Evolutionary conservation across 2,329 filamentous ascomycete species (phyloP).

Genomic region (Tolypocladium tropicale): DNA sequence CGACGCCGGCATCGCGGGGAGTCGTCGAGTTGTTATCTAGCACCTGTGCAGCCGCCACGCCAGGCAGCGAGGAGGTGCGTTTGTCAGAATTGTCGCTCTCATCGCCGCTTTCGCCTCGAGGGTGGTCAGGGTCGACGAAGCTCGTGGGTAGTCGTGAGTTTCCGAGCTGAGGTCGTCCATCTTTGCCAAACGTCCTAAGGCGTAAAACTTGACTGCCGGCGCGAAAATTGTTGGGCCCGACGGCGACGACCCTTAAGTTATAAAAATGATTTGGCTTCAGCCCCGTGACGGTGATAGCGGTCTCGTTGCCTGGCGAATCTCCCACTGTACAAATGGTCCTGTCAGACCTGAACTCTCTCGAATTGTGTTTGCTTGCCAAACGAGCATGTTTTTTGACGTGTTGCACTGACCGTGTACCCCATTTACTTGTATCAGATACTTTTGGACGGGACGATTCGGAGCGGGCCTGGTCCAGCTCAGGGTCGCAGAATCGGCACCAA

Average conservation of each 20-base stretch:
- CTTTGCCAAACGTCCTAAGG: conserved; percentile 62
- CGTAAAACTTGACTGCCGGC: conserved; percentile 79
- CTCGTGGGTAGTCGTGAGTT: conserved; percentile 46
- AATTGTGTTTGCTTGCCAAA: neutral
- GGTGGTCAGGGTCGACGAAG: conserved; percentile 42
- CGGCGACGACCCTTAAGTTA: conserved; percentile 84
- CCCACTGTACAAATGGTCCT: conserved; percentile 48
- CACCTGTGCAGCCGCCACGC: conserved; percentile 50
- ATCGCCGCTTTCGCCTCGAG: conserved; percentile 27
- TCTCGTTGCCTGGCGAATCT: conserved; percentile 50
- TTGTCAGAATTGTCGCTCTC: conserved; percentile 36
- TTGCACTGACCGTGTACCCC: conserved; percentile 66
- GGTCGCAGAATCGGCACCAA: conserved; percentile 77
- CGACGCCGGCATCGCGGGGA: conserved; percentile 52
- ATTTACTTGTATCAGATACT: conserved; percentile 89
- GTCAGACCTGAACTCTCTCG: neutral
- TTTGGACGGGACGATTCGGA: conserved; percentile 58
- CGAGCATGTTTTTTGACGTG: neutral
- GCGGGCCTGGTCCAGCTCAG: conserved; percentile 80
- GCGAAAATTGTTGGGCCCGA: conserved; percentile 87
- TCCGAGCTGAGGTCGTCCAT: conserved; percentile 51
- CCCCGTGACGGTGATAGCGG: conserved; percentile 76
- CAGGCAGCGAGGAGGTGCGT: conserved; percentile 38
- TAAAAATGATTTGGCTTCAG: conserved; percentile 83
- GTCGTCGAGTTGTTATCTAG: conserved; percentile 51